These are phyloP conservation scores for Acanthamoeba triangularis DNA, from an alignment of 208 protist genomes.

Conservation along the genomic window DNA sequence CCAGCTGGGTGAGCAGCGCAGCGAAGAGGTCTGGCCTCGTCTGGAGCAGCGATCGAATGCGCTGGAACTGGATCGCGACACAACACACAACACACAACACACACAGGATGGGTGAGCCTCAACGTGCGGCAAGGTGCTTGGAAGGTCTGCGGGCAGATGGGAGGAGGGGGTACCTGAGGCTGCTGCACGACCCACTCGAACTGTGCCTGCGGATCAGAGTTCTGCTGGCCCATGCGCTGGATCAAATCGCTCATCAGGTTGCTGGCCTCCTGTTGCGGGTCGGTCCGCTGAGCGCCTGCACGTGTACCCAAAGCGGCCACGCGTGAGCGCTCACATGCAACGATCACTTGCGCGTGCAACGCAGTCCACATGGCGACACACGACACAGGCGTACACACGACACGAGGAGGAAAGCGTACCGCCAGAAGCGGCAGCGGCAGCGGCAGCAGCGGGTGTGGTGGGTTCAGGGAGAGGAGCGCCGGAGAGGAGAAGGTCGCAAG, in stretches of 20 bases:
- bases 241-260: constrained; percentile 22
- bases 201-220: not conserved
- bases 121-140: not conserved
- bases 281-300: not conserved
- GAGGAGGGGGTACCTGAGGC: not conserved
- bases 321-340: not conserved
- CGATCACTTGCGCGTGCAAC: not conserved
- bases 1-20: constrained; percentile 17
- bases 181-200: constrained; percentile 57
- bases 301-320: not conserved
- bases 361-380: not conserved
- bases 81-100: not conserved
- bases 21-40: not conserved
- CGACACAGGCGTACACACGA: not conserved
- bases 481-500: constrained; percentile 32
- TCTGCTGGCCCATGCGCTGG: constrained; percentile 1
- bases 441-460: not conserved
- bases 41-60: constrained; percentile 6
- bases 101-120: not conserved
- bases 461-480: constrained; percentile 7
- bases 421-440: not conserved
- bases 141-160: too few relatives aligned
- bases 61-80: not conserved
- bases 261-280: constrained; percentile 6
- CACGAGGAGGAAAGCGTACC: not conserved